Evolutionary conservation across 164 flowering plant genomes (phyloP).

Genomic region (Taxillus chinensis): DNA sequence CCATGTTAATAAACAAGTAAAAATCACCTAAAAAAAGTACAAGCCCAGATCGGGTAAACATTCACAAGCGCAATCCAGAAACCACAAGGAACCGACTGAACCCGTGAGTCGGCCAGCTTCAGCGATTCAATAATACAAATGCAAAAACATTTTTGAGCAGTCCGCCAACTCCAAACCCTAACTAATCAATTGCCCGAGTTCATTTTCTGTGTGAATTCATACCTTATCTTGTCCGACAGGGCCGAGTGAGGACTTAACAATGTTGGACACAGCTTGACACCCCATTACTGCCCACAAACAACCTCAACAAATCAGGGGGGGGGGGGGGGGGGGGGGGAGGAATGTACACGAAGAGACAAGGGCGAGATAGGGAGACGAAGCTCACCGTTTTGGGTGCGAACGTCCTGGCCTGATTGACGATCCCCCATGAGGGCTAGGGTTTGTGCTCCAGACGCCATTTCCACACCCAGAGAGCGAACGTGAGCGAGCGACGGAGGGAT

Average conservation of each 20-base stretch:
- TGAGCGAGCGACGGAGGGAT: background rate
- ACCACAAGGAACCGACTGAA: no score
- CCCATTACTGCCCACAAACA: constrained; percentile 53
- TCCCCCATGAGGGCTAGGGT: constrained; percentile 79
- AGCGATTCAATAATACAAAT: no score
- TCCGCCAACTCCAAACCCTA: no score
- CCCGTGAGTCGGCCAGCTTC: no score
- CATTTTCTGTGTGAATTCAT: background rate
- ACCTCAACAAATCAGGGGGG: constrained; percentile 1
- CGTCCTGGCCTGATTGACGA: constrained; percentile 95
- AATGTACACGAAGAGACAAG: background rate
- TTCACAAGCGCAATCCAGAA: no score
- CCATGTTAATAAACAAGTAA: no score
- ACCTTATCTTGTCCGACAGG: constrained; percentile 99
- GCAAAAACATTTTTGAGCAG: no score
- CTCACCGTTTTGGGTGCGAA: constrained; percentile 90
- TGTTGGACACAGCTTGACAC: constrained; percentile 85
- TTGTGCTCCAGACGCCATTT: constrained; percentile 37
- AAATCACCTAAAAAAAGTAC: no score
- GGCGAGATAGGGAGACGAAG: constrained; percentile 4
- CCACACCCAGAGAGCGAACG: background rate
- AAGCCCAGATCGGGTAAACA: no score
- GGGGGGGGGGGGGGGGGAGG: no score
- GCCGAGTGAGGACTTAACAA: constrained; percentile 88
- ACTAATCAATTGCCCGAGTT: no score